Evolutionary conservation across 1,139 yeast species (phyloP), one percentile per base, ranked within the genome.

Genomic region (Nakaseomyces kungkrabaensis): DNA sequence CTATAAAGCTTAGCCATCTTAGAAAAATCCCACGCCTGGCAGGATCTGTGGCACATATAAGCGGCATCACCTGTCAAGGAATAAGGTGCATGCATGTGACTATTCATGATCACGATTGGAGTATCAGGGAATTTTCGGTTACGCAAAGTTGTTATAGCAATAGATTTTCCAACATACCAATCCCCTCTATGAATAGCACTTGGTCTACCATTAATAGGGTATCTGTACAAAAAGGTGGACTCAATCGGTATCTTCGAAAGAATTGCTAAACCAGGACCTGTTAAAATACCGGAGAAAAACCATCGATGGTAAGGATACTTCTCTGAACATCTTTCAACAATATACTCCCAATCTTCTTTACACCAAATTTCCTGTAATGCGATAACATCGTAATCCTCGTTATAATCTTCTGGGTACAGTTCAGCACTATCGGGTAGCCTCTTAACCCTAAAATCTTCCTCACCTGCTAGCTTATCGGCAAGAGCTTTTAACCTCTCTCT

Each of bases 41-140:
- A 80, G 0, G 96, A 83, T 49, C 98, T 72, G 64, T 92, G 97
- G 57, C 96, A 86, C 3, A 82, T 73, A 64, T 94, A 92, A 5
- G 94, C 85, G 5, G 95, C 94, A 67, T 88, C 96, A 0, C 97
- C 97, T 0, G 72, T 70, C 34, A 68, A 60, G 0, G 94, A 79
- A 63, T 92, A 92, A 0, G 99, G 98, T 1, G 99, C 98, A 69
- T 92, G 99, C 92, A 94, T 84, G 64, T 92, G 99, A 17, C 95
- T 83, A 62, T 90, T 90, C 61, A 92, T 71, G 7, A 94, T 68
- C 11, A 95, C 97, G 46, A 92, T 70, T 13, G 83, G 87, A 22
- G 74, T 68, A 4, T 72, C 65, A 13, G 74, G 73, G 1, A 69
- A 60, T 24, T 65, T 65, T 6, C 76, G 72, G 7, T 85, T 82